These are phyloP conservation scores for Pichia sp. DNA, from an alignment of 1,139 yeast species.

Conservation along the genomic window DNA sequence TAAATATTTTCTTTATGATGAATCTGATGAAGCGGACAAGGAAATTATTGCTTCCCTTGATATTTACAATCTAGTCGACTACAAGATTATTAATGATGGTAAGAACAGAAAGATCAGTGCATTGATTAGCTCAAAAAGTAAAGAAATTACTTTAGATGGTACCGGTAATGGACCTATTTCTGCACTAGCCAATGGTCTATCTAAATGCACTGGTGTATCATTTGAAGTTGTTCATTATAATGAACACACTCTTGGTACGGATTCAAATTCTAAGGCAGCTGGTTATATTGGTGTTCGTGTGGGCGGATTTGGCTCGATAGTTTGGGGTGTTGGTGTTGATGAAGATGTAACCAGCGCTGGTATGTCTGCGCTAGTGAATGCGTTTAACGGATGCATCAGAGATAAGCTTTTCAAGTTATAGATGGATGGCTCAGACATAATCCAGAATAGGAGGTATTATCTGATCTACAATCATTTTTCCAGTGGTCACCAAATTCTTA, in stretches of 20 bases:
- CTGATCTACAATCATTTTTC: neutral
- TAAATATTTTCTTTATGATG: slow-evolving; percentile 53
- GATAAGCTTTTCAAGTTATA: slow-evolving; percentile 9
- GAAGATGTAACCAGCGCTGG: slow-evolving; percentile 92
- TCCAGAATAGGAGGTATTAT: neutral
- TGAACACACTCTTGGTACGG: slow-evolving; percentile 89
- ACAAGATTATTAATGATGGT: slow-evolving; percentile 24
- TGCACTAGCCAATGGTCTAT: slow-evolving; percentile 74
- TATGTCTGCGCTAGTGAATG: slow-evolving; percentile 68
- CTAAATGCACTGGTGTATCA: slow-evolving; percentile 41
- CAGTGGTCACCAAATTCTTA: no score
- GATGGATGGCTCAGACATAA: no score
- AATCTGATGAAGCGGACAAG: slow-evolving; percentile 22
- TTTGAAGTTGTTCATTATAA: slow-evolving; percentile 77
- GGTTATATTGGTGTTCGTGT: slow-evolving; percentile 51
- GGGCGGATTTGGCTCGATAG: slow-evolving; percentile 22
- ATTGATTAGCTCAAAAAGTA: slow-evolving; percentile 30
- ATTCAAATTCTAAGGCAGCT: slow-evolving; percentile 82
- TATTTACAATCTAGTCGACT: slow-evolving; percentile 42
- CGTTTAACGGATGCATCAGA: slow-evolving; percentile 40
- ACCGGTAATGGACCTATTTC: slow-evolving; percentile 95
- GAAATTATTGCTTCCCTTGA: slow-evolving; percentile 19
- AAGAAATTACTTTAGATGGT: slow-evolving; percentile 42
- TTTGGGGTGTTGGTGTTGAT: slow-evolving; percentile 94
- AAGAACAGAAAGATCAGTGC: slow-evolving; percentile 42